Evolutionary conservation across 768 basidiomycete species (phyloP).

Genomic region (Lentinula guzmanii): DNA sequence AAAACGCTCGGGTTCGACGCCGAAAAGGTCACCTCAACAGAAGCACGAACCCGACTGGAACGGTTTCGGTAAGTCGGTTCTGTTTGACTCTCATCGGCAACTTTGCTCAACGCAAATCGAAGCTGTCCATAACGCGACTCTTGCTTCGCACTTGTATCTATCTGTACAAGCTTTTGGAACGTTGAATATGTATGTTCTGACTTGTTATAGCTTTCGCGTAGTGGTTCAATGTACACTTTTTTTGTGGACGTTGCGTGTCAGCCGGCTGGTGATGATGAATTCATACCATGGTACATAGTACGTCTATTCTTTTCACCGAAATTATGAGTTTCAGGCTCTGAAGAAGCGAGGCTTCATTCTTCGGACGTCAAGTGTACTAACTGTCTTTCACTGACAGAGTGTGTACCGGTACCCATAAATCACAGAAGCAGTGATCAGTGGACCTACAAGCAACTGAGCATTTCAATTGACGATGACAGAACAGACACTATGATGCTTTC

Average conservation of each 20-base stretch:
- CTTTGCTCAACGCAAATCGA: background rate
- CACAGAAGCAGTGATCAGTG: no score
- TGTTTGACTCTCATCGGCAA: background rate
- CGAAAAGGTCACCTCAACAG: background rate
- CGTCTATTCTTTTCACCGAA: no score
- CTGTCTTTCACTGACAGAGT: no score
- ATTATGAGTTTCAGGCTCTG: background rate
- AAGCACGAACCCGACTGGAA: background rate
- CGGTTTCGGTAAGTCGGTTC: slow-evolving; percentile 1
- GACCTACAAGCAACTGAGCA: no score
- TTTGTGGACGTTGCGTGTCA: background rate
- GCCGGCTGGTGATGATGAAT: no score
- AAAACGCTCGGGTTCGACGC: background rate
- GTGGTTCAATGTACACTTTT: background rate
- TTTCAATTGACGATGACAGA: background rate
- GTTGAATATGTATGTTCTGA: background rate
- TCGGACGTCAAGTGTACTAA: no score
- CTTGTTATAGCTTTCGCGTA: background rate
- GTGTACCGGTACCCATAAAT: no score
- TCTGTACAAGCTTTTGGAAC: background rate
- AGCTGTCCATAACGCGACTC: background rate
- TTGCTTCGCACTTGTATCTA: background rate
- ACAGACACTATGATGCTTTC: background rate
- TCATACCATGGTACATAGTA: no score
- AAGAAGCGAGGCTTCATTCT: background rate